Conservation (phyloP, 139 green algal genomes). For the Chlamydomonas applanata region DNA sequence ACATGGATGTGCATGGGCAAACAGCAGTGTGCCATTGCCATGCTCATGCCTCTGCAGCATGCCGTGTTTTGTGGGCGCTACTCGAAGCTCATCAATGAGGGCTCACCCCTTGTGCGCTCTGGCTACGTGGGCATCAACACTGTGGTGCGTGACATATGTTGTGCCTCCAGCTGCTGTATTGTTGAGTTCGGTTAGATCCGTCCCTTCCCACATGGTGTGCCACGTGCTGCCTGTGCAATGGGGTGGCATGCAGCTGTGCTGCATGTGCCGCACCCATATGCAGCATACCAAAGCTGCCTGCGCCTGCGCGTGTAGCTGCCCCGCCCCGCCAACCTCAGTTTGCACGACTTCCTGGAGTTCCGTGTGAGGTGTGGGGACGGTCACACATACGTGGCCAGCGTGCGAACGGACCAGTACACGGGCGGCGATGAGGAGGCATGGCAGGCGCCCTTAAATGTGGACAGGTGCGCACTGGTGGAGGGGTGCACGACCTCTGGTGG, state of each 20-base stretch:
- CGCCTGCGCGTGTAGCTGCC: not conserved
- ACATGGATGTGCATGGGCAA: not conserved
- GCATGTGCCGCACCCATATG: too few relatives aligned
- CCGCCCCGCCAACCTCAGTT: slow-evolving; percentile 14
- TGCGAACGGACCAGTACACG: slow-evolving; percentile 32
- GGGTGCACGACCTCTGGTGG: too few relatives aligned
- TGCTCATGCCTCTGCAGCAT: slow-evolving; percentile 7
- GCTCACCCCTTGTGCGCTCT: slow-evolving; percentile 21
- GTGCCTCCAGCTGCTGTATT: too few relatives aligned
- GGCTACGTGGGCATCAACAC: slow-evolving; percentile 38
- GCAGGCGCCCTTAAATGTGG: slow-evolving; percentile 30
- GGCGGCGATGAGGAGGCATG: slow-evolving; percentile 44
- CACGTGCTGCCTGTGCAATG: too few relatives aligned
- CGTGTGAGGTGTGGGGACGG: slow-evolving; percentile 20
- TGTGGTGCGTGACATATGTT: slow-evolving; percentile 21
- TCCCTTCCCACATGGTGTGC: too few relatives aligned
- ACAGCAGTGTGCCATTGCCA: too few relatives aligned
- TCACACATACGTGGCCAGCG: slow-evolving; percentile 41
- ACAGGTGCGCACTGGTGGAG: not conserved
- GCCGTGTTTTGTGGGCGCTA: slow-evolving; percentile 27
- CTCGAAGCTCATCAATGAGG: slow-evolving; percentile 24
- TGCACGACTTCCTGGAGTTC: slow-evolving; percentile 33
- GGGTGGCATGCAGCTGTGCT: too few relatives aligned
- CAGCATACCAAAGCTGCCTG: not conserved
- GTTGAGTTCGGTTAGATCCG: too few relatives aligned